These are phyloP conservation scores for Penicillium antarcticum DNA, from an alignment of 495 filamentous ascomycete species.

Conservation along the genomic window DNA sequence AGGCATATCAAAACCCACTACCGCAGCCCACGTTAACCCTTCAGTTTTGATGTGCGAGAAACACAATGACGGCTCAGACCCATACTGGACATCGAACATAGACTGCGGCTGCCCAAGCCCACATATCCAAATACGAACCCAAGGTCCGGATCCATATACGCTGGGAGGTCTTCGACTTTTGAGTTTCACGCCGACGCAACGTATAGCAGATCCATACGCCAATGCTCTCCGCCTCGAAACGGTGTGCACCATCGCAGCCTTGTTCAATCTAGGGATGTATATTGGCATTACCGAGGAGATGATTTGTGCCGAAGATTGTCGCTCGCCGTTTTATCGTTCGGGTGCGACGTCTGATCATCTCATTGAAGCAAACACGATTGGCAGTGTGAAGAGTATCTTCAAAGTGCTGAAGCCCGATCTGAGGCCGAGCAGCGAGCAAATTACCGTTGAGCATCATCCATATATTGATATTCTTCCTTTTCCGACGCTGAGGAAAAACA, in stretches of 20 bases:
- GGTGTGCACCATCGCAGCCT: slow-evolving; percentile 18
- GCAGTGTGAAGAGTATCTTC: slow-evolving; percentile 12
- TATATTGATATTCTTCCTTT: slow-evolving; percentile 27
- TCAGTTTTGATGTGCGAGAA: slow-evolving; percentile 10
- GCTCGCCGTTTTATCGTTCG: slow-evolving; percentile 22
- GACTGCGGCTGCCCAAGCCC: slow-evolving; percentile 15
- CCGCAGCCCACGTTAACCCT: slow-evolving; percentile 5
- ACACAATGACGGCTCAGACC: neutral
- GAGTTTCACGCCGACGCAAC: neutral
- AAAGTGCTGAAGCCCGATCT: slow-evolving; percentile 25
- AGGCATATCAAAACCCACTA: neutral
- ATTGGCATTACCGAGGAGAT: slow-evolving; percentile 21
- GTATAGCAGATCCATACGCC: slow-evolving; percentile 18
- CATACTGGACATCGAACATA: slow-evolving; percentile 10
- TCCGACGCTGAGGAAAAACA: slow-evolving; percentile 23
- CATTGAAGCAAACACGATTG: neutral
- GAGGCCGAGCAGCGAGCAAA: slow-evolving; percentile 23
- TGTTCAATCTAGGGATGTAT: slow-evolving; percentile 12
- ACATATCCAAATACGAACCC: slow-evolving; percentile 11
- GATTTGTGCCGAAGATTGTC: slow-evolving; percentile 18
- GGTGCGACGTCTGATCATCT: slow-evolving; percentile 3
- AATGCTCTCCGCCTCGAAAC: slow-evolving; percentile 24
- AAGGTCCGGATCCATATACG: neutral
- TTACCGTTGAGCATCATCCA: slow-evolving; percentile 24
- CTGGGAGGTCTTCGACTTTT: slow-evolving; percentile 5